These are phyloP conservation scores for Metschnikowia drakensbergensis DNA, from an alignment of 805 yeast genomes.

Conservation along the genomic window DNA sequence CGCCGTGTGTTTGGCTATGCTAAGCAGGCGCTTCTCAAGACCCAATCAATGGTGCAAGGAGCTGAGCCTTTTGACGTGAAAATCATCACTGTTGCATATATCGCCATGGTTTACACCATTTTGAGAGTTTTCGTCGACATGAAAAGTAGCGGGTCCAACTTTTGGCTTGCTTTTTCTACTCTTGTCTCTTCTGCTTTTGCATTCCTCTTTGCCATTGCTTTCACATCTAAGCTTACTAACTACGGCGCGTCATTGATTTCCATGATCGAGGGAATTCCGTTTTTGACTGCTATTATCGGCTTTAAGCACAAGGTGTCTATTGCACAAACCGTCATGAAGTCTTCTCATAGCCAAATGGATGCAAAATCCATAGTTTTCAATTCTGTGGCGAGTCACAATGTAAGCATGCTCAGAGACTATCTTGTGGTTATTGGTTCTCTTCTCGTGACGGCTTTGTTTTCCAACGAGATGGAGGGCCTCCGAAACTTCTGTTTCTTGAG, in stretches of 20 bases:
- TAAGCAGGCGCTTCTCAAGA: constrained; percentile 35
- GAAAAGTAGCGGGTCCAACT: constrained; percentile 73
- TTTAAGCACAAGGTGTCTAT: constrained; percentile 79
- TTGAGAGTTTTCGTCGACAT: constrained; percentile 70
- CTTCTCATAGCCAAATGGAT: constrained; percentile 34
- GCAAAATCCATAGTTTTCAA: constrained; percentile 41
- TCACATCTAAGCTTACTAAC: constrained; percentile 52
- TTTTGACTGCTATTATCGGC: constrained; percentile 87
- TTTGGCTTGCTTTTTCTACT: constrained; percentile 83
- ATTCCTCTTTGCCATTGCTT: constrained; percentile 68
- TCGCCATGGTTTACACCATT: constrained; percentile 85
- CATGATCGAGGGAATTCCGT: constrained; percentile 88
- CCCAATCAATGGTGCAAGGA: constrained; percentile 49
- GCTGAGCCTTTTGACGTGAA: constrained; percentile 86
- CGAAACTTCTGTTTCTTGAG: constrained; percentile 76
- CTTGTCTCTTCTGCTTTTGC: constrained; percentile 78
- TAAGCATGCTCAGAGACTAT: constrained; percentile 69
- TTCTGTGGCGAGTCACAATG: constrained; percentile 41
- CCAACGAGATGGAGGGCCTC: constrained; percentile 66
- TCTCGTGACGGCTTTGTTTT: constrained; percentile 59
- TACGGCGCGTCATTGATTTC: constrained; percentile 66
- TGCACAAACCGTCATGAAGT: constrained; percentile 54
- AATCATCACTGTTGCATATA: constrained; percentile 73
- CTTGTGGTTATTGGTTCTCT: constrained; percentile 68
- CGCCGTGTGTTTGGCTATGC: constrained; percentile 55